A percentile compares a stretch with the other conserved stretches of the same genome.
Evolutionary conservation across 2,329 filamentous ascomycete species (phyloP).

Genomic region (Stagonosporopsis rhizophila): DNA sequence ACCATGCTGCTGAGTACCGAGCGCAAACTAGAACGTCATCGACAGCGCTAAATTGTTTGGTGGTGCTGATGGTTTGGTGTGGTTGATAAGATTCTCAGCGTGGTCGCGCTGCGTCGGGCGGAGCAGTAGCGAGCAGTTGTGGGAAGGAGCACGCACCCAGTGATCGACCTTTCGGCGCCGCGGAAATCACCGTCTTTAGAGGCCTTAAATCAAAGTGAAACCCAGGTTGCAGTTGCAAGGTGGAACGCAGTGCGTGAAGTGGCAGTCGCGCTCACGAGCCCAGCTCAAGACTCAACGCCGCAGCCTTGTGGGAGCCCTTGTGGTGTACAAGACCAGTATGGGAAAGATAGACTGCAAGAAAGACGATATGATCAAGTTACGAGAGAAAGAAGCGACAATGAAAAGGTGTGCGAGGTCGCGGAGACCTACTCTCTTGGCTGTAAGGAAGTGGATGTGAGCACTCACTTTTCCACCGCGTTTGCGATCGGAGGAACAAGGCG

Average conservation of each 20-base stretch:
- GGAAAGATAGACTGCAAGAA: not conserved
- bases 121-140: not conserved
- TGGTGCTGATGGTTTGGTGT: not conserved
- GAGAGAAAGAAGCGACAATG: not conserved
- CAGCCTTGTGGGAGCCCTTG: slow-evolving; percentile 22
- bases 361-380: not conserved
- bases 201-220: not conserved
- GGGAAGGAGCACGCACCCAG: not conserved
- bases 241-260: slow-evolving; percentile 14
- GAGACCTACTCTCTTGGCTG: slow-evolving; percentile 3
- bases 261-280: slow-evolving; percentile 3
- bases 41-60: not conserved
- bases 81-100: not conserved
- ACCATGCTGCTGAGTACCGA: slow-evolving; percentile 19
- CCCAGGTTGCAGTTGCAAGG: not conserved
- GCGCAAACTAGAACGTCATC: not conserved
- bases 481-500: slow-evolving; percentile 7
- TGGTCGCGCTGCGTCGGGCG: not conserved
- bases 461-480: slow-evolving; percentile 4
- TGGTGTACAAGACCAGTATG: not conserved
- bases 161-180: not conserved
- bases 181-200: not conserved
- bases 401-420: not conserved
- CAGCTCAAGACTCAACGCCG: slow-evolving; percentile 12
- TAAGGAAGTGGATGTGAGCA: slow-evolving; percentile 13